Evolutionary conservation across 257 asterid species (phyloP), one percentile per base, ranked within the genome.

Genomic region (Haberlea rhodopensis): DNA sequence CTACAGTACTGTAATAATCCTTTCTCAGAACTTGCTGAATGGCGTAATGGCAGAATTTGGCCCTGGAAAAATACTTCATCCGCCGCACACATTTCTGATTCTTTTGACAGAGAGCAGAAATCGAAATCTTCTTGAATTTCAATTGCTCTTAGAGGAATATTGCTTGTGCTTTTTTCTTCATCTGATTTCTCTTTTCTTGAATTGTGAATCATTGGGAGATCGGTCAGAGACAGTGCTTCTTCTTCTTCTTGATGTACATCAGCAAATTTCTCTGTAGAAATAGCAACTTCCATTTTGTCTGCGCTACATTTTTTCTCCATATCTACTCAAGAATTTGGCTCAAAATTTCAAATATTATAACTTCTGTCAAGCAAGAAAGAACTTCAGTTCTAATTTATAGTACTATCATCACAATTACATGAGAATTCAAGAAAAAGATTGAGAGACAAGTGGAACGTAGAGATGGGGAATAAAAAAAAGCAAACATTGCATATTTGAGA

Each of bases 1-100:
- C 34, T 25, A 60, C 32, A 65, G 3, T 63, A 29, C 2, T 60
- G 57, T 5, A 64, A 8, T 1, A 71, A 32, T 0, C 73, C 78
- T 57, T 53, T 64, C 1, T 82, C 86, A 0, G 85, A 71, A 60
- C 87, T 79, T 2, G 86, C 57, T 0, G 96, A 85, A 26, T 86
- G 76, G 28, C 95, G 87, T 4, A 84, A 11, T 0, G 98, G 96
- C 28, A 92, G 80, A 37, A 92, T 85, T 70, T 81, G 94, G 32
- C 98, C 98, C 59, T 70, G 81, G 75, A 81, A 85, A 40, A 92
- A 92, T 23, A 92, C 73, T 15, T 89, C 90, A 63, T 92, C 98
- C 1, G 96, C 97, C 0, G 82, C 79, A n/a, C 95, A 87, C 96
- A 87, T 87, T 67, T 87, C 90, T 0, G 87, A 72, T 29, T 82